Conservation (phyloP, 2,329 filamentous ascomycete genomes). For the Colletotrichum sp. region DNA sequence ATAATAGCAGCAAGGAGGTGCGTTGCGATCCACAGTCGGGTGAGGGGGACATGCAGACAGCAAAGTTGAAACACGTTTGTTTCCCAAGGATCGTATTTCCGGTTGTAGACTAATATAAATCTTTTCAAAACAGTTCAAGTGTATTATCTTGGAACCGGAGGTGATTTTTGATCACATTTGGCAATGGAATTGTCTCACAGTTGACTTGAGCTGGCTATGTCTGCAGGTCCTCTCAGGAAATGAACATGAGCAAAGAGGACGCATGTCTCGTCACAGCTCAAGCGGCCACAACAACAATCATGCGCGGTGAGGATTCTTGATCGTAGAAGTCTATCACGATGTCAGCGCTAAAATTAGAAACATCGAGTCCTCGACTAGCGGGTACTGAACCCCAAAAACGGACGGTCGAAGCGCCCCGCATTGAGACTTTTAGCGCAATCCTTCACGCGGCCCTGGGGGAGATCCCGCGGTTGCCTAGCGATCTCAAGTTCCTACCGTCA, state of each 20-base stretch:
- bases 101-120: neutral
- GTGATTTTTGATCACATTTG: neutral
- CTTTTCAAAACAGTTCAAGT: accelerated
- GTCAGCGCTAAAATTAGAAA: neutral
- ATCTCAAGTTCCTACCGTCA: neutral
- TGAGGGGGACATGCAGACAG: accelerated
- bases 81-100: accelerated
- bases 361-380: neutral
- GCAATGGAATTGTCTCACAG: neutral
- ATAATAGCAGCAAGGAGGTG: too few relatives aligned
- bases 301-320: accelerated
- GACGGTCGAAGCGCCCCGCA: neutral
- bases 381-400: neutral
- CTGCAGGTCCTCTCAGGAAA: neutral
- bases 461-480: neutral
- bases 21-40: too few relatives aligned
- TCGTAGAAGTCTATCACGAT: neutral
- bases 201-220: neutral
- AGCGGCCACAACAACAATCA: neutral
- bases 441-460: neutral
- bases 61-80: neutral
- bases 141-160: neutral
- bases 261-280: neutral
- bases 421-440: neutral
- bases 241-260: accelerated